Base-by-base conservation (phyloP, 768 basidiomycete genomes). In the Lyophyllum shimeji region DNA sequence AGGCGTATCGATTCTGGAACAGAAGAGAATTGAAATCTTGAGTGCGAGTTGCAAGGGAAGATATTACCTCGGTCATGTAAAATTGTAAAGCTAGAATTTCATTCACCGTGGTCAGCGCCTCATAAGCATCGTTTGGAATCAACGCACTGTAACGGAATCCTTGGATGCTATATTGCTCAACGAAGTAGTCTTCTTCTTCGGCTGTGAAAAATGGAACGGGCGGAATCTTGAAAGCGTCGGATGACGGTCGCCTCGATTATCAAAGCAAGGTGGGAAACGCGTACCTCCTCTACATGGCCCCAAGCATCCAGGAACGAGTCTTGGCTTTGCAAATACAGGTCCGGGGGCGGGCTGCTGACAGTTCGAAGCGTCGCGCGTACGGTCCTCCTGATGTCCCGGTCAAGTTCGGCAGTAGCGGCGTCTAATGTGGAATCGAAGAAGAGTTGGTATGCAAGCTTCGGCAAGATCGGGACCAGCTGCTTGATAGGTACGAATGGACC, bases 111-210 rank as follows among this genome's bases (percentile, higher is more conserved):
- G 27, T 45, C 34, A 39, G 27, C 27, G n/a, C n/a, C 24, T 45
- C 15, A 23, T n/a, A 37, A 37, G 15, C 6, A 27, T 18, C 46
- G 7, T 11, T 37, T 12, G 72, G 0, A 13, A 46, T 3, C 13
- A 8, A 25, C 85, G 21, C 60, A 89, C 89, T 86, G 53, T 83
- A 65, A 49, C 74, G 71, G 62, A 90, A 89, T 0, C 84, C 82
- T 59, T 83, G 84, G 9, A 71, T 70, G 39, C 64, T 63, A 59
- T 82, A 90, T 58, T 85, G 82, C 49, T 87, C 77, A 0, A 89
- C 79, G 56, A 88, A 82, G 63, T 89, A 90, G 60, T 86, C 81
- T 62, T 90, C 89, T 66, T 90, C 85, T 9, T 79, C 78, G 0
- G 63, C 42, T 0, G 79, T 76, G 43, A 90, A 79, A 68, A 84